A percentile compares a stretch with the other conserved stretches of the same genome.
These are phyloP conservation scores for Solanum etuberosum DNA, from an alignment of 257 asterid genomes.

Conservation along the genomic window DNA sequence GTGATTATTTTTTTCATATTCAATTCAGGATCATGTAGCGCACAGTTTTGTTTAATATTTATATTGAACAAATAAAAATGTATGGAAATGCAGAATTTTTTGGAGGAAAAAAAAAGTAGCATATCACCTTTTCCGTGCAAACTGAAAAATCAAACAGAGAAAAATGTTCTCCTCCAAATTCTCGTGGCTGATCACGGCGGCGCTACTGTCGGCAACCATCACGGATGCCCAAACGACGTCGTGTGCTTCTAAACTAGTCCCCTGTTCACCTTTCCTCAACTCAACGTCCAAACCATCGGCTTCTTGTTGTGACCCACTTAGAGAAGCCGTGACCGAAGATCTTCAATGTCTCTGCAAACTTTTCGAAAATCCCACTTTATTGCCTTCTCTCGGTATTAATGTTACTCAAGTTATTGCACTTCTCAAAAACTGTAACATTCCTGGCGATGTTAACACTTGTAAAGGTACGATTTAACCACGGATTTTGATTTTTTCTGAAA, in stretches of 20 bases:
- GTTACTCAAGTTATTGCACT: conserved; percentile 30
- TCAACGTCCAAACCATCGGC: conserved; percentile 16
- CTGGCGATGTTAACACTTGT: conserved; percentile 21
- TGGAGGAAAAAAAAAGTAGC: background rate
- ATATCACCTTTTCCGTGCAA: background rate
- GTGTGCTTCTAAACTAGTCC: conserved; percentile 21
- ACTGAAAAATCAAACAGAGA: background rate
- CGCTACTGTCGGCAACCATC: background rate
- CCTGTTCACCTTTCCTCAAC: conserved; percentile 21
- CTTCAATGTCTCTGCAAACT: conserved; percentile 37
- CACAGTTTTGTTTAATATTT: background rate
- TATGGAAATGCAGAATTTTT: background rate
- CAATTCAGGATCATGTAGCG: background rate
- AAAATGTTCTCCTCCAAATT: conserved; percentile 7
- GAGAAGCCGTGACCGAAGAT: conserved; percentile 21
- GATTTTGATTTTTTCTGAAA: background rate
- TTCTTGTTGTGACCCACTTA: conserved; percentile 30
- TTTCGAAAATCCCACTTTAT: conserved; percentile 1
- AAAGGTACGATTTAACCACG: conserved; percentile 7
- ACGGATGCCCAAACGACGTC: conserved; percentile 22
- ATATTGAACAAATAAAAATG: no score
- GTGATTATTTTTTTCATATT: background rate
- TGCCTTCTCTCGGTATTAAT: conserved; percentile 7
- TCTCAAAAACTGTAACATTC: conserved; percentile 19
- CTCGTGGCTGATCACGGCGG: conserved; percentile 4